phyloP scores from a whole-genome alignment of 139 green algal species.

The Desmodesmus armatus region DNA sequence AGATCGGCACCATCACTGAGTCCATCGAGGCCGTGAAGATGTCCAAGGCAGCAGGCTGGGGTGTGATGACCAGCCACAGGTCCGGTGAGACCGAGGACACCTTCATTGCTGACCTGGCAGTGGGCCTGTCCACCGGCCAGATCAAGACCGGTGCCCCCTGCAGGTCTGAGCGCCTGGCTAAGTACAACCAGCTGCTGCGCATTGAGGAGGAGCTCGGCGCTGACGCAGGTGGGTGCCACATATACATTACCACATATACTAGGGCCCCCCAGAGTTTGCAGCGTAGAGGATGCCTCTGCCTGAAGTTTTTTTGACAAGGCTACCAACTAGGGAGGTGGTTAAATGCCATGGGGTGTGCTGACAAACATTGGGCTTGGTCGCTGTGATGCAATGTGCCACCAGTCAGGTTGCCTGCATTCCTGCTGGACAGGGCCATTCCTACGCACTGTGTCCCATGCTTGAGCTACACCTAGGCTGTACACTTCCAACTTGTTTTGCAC shows the following conservation, averaged over 20 bases:
- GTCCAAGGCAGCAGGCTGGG: constrained; percentile 96
- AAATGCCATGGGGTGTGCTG: not conserved
- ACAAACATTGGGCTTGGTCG: not conserved
- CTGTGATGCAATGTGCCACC: too few relatives aligned
- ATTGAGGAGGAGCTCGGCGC: constrained; percentile 96
- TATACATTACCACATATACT: too few relatives aligned
- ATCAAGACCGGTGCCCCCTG: constrained; percentile 99
- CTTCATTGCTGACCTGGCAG: constrained; percentile 98
- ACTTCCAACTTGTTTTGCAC: too few relatives aligned
- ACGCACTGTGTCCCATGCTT: too few relatives aligned
- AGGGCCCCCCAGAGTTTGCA: not conserved
- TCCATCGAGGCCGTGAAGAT: constrained; percentile 95
- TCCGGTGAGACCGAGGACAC: constrained; percentile 79
- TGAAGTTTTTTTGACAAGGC: not conserved
- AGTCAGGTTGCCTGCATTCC: too few relatives aligned
- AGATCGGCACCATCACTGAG: constrained; percentile 98
- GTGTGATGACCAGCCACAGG: constrained; percentile 96
- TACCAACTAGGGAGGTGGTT: too few relatives aligned
- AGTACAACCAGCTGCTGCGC: constrained; percentile 99
- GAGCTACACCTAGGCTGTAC: too few relatives aligned
- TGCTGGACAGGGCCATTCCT: too few relatives aligned
- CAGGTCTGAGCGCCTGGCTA: constrained; percentile 89
- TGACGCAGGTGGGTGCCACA: constrained; percentile 72
- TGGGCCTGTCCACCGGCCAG: constrained; percentile 96
- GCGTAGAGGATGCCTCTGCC: not conserved